Evolutionary conservation across 192 early-diverging fungal genomes (phyloP).

Genomic region (Backusella parvicylindrica): DNA sequence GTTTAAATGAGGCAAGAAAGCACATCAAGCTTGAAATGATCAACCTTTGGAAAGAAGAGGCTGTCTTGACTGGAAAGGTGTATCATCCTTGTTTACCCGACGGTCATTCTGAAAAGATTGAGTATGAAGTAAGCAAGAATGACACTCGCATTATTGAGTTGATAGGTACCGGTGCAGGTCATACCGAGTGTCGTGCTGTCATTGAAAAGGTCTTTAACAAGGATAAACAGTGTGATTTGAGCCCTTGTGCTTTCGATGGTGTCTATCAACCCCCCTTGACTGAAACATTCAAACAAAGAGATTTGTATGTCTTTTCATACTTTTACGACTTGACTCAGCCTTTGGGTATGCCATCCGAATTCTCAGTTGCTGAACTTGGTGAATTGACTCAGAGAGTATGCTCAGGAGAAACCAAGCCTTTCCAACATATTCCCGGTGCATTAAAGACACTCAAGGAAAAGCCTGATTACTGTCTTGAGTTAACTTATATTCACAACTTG

Average conservation of each 20-base stretch:
- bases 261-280: conserved; percentile 84
- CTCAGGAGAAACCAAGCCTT: conserved; percentile 37
- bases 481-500: conserved; percentile 83
- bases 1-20: conserved; percentile 83
- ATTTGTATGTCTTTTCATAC: conserved; percentile 94
- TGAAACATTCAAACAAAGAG: conserved; percentile 63
- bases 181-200: conserved; percentile 49
- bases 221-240: conserved; percentile 49
- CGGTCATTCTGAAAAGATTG: conserved; percentile 48
- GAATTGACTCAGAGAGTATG: conserved; percentile 72
- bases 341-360: conserved; percentile 66
- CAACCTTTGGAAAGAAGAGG: conserved; percentile 26
- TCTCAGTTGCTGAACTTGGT: conserved; percentile 71
- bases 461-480: conserved; percentile 86
- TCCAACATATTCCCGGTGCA: conserved; percentile 53
- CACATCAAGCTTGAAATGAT: conserved; percentile 58
- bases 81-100: conserved; percentile 69
- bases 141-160: conserved; percentile 22
- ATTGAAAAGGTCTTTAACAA: conserved; percentile 75
- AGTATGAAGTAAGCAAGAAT: neutral
- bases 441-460: conserved; percentile 42
- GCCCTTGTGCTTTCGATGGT: conserved; percentile 89
- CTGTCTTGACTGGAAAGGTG: conserved; percentile 37
- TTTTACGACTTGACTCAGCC: conserved; percentile 89
- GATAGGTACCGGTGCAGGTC: conserved; percentile 57